Evolutionary conservation across 352 stramenopile species (phyloP), one percentile per base, ranked within the genome.

Genomic region (Pythium folliculosum): DNA sequence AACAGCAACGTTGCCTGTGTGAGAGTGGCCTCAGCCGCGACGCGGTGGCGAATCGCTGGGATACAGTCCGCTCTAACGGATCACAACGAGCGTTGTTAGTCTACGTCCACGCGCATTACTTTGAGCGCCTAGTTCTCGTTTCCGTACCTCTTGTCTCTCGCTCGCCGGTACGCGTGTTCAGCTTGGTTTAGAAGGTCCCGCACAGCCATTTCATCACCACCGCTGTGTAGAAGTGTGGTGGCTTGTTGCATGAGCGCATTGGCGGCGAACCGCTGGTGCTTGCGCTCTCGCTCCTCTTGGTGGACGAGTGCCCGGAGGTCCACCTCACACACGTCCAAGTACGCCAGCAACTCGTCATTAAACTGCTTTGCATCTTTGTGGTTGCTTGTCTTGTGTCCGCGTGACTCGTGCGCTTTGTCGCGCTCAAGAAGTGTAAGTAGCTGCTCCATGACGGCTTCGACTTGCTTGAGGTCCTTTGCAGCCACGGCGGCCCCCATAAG

Each of bases 401-500:
- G 44, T 13, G 44, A 50, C 2, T 54, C 48, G 48, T 9, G 16
- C 5, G 17, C 12, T 52, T 51, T 40, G 16, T 38, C 35, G 19
- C 43, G 40, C 25, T 65, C 58, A 6, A 65, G 27, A 2, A 65
- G 21, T n/a, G 16, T 17, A n/a, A 65, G 12, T 17, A 65, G 21
- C 45, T 65, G 58, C 1, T 55, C 58, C 45, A 65, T 55, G 25
- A 65, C 50, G 23, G 44, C 58, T 50, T 57, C 58, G 19, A 57
- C 48, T 27, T 40, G n/a, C 13, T 48, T 48, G 8, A 65, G 32
- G 12, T 65, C 43, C 37, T 21, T 32, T 5, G n/a, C n/a, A 12
- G 17, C 44, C 6, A 65, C 16, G 16, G 58, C 58, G 12, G 17
- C 32, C 19, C n/a, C 32, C 58, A 65, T 65, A 10, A 65, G 35